phyloP scores from a whole-genome alignment of 2,329 filamentous ascomycete genomes.

The Penicillium sp. region DNA sequence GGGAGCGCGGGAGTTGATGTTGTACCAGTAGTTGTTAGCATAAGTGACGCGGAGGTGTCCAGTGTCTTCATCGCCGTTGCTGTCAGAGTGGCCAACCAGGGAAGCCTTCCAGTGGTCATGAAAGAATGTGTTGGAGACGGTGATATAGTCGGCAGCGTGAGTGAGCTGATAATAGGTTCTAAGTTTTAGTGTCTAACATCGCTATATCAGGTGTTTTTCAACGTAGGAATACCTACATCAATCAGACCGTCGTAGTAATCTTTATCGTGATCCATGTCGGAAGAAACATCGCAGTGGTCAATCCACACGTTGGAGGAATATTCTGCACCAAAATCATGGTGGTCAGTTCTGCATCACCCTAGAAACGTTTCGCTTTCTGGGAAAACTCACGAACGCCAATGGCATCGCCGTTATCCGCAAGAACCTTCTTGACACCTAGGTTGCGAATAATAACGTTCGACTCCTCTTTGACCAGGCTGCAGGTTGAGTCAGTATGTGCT shows the following conservation, averaged over 20 bases:
- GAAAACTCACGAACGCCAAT: conserved; percentile 54
- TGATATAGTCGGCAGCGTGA: conserved; percentile 61
- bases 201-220: too few relatives aligned
- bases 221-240: conserved; percentile 41
- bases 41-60: conserved; percentile 66
- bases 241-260: conserved; percentile 70
- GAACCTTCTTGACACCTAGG: conserved; percentile 59
- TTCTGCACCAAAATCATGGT: conserved; percentile 12
- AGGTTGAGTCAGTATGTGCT: not conserved
- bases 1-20: conserved; percentile 64
- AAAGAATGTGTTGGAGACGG: conserved; percentile 54
- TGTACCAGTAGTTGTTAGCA: conserved; percentile 65
- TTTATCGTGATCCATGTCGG: conserved; percentile 61
- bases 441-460: conserved; percentile 65
- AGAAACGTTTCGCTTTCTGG: too few relatives aligned
- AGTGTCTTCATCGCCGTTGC: conserved; percentile 58
- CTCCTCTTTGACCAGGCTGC: conserved; percentile 55
- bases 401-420: conserved; percentile 58
- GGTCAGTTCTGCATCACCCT: not conserved
- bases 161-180: conserved; percentile 41
- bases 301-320: conserved; percentile 59
- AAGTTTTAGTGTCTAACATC: not conserved
- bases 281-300: conserved; percentile 66
- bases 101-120: conserved; percentile 65
- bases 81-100: conserved; percentile 60